Percentiles rank a stretch among this genome's conserved stretches.
Evolutionary conservation across 2,329 filamentous ascomycete species (phyloP).

Genomic region (Alternaria metachromatica): DNA sequence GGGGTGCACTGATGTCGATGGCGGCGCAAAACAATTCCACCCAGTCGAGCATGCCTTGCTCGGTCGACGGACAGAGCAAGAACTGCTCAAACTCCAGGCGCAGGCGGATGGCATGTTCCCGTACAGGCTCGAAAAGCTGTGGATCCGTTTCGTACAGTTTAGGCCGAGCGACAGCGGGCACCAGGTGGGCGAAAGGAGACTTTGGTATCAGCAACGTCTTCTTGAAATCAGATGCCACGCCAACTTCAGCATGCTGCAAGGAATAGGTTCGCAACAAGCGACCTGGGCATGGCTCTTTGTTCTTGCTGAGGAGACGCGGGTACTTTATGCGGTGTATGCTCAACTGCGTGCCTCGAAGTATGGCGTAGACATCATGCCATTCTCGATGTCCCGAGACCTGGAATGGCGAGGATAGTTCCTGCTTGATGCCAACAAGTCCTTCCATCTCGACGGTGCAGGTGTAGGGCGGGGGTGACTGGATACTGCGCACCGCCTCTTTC

Average conservation of each 20-base stretch:
- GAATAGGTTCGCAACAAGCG: conserved; percentile 71
- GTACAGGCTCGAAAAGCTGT: conserved; percentile 53
- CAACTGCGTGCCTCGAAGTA: conserved; percentile 72
- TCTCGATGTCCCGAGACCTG: conserved; percentile 67
- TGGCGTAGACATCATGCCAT: conserved; percentile 69
- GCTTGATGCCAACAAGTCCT: conserved; percentile 60
- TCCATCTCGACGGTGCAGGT: conserved; percentile 44
- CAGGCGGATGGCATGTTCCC: conserved; percentile 71
- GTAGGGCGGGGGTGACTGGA: conserved; percentile 42
- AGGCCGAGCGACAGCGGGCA: conserved; percentile 49
- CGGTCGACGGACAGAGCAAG: conserved; percentile 68
- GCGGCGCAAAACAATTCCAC: conserved; percentile 71
- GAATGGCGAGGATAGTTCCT: conserved; percentile 70
- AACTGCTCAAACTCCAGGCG: conserved; percentile 78
- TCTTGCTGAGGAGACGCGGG: conserved; percentile 53
- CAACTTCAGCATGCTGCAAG: conserved; percentile 76
- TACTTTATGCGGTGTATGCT: conserved; percentile 70
- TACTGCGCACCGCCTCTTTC: conserved; percentile 18
- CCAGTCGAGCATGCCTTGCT: conserved; percentile 72
- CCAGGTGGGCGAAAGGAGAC: conserved; percentile 54
- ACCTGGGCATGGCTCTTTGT: conserved; percentile 61
- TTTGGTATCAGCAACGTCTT: conserved; percentile 59
- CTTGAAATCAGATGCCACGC: conserved; percentile 74
- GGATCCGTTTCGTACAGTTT: conserved; percentile 55
- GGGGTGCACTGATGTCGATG: conserved; percentile 72